Evolutionary conservation across 2,329 filamentous ascomycete genomes (phyloP).

Genomic region (Metarhizium anisopliae): DNA sequence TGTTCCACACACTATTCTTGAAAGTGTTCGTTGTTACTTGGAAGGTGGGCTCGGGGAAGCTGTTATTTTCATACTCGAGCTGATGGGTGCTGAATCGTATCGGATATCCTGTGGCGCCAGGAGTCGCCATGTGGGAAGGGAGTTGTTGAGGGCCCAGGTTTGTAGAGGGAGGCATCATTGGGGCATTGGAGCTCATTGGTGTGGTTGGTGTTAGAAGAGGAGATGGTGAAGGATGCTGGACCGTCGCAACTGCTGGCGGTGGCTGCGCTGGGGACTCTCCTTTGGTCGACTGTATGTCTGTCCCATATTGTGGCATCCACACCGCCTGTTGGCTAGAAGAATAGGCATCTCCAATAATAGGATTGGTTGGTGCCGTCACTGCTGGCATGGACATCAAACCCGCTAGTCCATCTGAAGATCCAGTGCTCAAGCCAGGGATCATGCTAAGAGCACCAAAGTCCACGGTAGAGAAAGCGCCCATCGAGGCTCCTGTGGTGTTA

Average conservation of each 20-base stretch:
- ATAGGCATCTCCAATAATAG: slow-evolving; percentile 21
- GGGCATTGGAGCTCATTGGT: slow-evolving; percentile 9
- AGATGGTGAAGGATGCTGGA: slow-evolving; percentile 20
- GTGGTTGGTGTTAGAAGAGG: slow-evolving; percentile 20
- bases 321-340: slow-evolving; percentile 25
- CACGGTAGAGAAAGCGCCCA: slow-evolving; percentile 32
- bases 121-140: neutral
- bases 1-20: slow-evolving; percentile 58
- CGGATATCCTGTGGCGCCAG: slow-evolving; percentile 17
- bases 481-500: slow-evolving; percentile 25
- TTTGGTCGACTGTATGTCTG: slow-evolving; percentile 14
- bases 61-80: slow-evolving; percentile 37
- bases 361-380: slow-evolving; percentile 15
- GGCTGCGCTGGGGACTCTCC: slow-evolving; percentile 13
- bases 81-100: slow-evolving; percentile 42
- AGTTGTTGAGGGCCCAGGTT: slow-evolving; percentile 7
- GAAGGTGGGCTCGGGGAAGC: slow-evolving; percentile 36
- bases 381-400: slow-evolving; percentile 26
- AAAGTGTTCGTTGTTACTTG: slow-evolving; percentile 47
- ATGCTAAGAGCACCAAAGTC: slow-evolving; percentile 35
- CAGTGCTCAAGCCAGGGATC: slow-evolving; percentile 34
- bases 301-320: slow-evolving; percentile 26
- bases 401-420: slow-evolving; percentile 8
- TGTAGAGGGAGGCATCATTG: slow-evolving; percentile 3
- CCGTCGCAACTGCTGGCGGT: slow-evolving; percentile 21